Percentiles rank a stretch among this genome's conserved stretches.
These are phyloP conservation scores for Podila minutissima DNA, from an alignment of 192 early-diverging fungal genomes.

Conservation along the genomic window DNA sequence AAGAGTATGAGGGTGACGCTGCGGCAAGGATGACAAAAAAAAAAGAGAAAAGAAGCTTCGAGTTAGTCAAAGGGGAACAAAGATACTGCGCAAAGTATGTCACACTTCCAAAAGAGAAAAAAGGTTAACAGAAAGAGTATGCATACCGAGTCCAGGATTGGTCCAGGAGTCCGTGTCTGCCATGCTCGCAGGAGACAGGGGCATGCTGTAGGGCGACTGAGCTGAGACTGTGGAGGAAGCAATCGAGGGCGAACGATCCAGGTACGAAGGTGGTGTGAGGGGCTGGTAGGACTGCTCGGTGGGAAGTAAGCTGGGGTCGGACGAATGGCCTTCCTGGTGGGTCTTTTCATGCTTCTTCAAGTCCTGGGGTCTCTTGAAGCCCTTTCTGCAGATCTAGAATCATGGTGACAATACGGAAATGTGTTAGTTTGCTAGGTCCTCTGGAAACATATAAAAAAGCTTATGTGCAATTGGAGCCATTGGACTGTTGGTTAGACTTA, in stretches of 20 bases:
- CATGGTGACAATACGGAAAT: slow-evolving; percentile 22
- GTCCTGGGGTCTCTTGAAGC: slow-evolving; percentile 95
- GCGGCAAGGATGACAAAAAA: not conserved
- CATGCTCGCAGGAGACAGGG: slow-evolving; percentile 46
- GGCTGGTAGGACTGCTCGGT: slow-evolving; percentile 32
- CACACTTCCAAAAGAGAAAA: not conserved
- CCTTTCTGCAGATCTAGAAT: slow-evolving; percentile 75
- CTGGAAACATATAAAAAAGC: no score
- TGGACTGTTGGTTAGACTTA: slow-evolving; percentile 24
- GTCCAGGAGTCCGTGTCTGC: slow-evolving; percentile 37
- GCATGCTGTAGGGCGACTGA: slow-evolving; percentile 35
- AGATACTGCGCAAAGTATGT: slow-evolving; percentile 2
- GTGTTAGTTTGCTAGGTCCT: not conserved
- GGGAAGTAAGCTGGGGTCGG: slow-evolving; percentile 12
- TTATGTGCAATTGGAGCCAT: no score
- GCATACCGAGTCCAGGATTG: slow-evolving; percentile 42
- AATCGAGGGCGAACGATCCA: slow-evolving; percentile 45
- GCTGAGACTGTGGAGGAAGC: slow-evolving; percentile 32
- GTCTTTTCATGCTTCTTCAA: slow-evolving; percentile 94
- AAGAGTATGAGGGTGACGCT: slow-evolving; percentile 43
- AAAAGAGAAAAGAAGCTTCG: not conserved
- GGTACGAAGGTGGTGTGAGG: slow-evolving; percentile 32
- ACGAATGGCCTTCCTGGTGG: slow-evolving; percentile 53
- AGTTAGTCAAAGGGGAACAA: not conserved
- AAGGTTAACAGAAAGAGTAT: not conserved